A percentile compares a stretch with the other conserved stretches of the same genome.
Conservation (phyloP, 2,329 filamentous ascomycete species). For the Colletotrichum sp. region DNA sequence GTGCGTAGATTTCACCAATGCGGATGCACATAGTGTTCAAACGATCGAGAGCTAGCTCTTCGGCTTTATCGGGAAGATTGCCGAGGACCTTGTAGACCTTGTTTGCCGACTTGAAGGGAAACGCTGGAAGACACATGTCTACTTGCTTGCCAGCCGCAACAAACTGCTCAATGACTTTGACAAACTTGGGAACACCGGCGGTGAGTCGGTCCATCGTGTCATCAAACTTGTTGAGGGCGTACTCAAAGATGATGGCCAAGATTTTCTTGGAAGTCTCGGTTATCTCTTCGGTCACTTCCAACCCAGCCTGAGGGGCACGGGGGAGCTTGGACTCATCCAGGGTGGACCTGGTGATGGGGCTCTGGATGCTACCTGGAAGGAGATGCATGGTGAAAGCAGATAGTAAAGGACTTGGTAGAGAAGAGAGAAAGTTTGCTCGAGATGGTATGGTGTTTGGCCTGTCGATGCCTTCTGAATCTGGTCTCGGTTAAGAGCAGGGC, state of each 20-base stretch:
- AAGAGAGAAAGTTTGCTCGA: fast-evolving
- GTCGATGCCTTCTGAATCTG: fast-evolving
- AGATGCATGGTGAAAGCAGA: not conserved
- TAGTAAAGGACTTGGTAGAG: not conserved
- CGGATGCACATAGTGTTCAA: not conserved
- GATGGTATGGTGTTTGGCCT: fast-evolving
- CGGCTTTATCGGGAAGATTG: not conserved
- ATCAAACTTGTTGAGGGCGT: not conserved
- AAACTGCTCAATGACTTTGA: not conserved
- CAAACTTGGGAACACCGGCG: not conserved
- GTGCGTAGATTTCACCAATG: not conserved
- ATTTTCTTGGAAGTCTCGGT: not conserved
- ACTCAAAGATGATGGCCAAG: not conserved
- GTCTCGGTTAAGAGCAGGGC: not conserved
- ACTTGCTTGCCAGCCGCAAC: not conserved
- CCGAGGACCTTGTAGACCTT: not conserved
- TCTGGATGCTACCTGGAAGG: not conserved
- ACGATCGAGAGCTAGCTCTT: not conserved
- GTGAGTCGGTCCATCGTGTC: not conserved
- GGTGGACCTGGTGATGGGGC: not conserved
- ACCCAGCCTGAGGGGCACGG: not conserved
- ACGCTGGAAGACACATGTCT: not conserved
- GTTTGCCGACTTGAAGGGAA: not conserved
- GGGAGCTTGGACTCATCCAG: not conserved
- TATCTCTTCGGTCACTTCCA: not conserved